These are phyloP conservation scores for Avena atlantica DNA, from an alignment of 176 grass and related monocot species.

Conservation along the genomic window DNA sequence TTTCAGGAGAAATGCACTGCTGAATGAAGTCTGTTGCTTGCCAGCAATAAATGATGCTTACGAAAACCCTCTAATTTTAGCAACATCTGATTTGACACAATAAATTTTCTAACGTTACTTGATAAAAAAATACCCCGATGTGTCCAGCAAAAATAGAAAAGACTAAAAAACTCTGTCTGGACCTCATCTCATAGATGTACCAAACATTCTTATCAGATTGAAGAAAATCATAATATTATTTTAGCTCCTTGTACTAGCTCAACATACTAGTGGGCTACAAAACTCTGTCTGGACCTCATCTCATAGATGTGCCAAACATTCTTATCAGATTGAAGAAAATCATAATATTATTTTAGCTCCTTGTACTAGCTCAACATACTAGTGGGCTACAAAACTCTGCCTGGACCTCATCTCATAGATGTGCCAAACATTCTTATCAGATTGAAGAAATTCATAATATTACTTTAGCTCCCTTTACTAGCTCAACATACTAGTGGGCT, in stretches of 20 bases:
- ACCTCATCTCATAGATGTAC: neutral
- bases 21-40: neutral
- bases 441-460: too few species aligned
- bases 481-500: too few species aligned
- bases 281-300: neutral
- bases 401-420: too few species aligned
- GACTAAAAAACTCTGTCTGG: neutral
- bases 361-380: neutral
- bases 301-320: neutral
- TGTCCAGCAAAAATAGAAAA: neutral
- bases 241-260: constrained; percentile 17
- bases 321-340: neutral
- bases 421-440: too few species aligned
- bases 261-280: neutral
- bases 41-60: neutral
- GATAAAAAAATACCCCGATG: neutral
- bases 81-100: neutral
- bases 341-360: neutral
- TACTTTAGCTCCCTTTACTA: too few species aligned
- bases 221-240: neutral
- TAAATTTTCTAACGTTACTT: neutral
- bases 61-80: neutral
- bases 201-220: neutral
- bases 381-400: neutral
- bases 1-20: neutral